phyloP scores from a whole-genome alignment of 148 eudicot species.

The Euryodendron excelsum region DNA sequence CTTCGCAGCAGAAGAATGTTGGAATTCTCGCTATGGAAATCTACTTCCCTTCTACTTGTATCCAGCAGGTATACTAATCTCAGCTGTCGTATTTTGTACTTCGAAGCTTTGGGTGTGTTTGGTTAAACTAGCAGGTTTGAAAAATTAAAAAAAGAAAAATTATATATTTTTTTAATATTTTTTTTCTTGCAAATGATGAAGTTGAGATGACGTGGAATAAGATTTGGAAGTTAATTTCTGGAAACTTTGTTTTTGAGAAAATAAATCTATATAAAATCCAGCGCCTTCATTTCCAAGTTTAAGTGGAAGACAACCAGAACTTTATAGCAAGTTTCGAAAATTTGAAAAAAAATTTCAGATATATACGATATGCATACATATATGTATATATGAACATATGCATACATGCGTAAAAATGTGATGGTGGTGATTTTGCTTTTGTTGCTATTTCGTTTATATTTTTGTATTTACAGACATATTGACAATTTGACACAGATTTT shows the following conservation, averaged over 20 bases:
- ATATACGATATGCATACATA: no score
- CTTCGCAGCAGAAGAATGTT: conserved; percentile 52
- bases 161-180: neutral
- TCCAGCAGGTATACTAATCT: conserved; percentile 65
- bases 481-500: neutral
- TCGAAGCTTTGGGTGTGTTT: neutral
- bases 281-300: neutral
- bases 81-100: neutral
- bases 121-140: neutral
- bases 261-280: neutral
- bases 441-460: no score
- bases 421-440: no score
- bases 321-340: neutral
- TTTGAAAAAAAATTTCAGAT: neutral
- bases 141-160: no score
- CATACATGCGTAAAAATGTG: no score
- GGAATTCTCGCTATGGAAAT: conserved; percentile 98
- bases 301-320: no score
- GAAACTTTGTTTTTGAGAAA: neutral
- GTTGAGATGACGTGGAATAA: neutral
- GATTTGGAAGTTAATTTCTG: neutral
- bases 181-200: neutral
- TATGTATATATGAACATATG: no score
- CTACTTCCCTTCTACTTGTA: conserved; percentile 93
- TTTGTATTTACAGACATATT: no score